Conservation (phyloP, 169 alveolate species). For the Besnoitia besnoiti region DNA sequence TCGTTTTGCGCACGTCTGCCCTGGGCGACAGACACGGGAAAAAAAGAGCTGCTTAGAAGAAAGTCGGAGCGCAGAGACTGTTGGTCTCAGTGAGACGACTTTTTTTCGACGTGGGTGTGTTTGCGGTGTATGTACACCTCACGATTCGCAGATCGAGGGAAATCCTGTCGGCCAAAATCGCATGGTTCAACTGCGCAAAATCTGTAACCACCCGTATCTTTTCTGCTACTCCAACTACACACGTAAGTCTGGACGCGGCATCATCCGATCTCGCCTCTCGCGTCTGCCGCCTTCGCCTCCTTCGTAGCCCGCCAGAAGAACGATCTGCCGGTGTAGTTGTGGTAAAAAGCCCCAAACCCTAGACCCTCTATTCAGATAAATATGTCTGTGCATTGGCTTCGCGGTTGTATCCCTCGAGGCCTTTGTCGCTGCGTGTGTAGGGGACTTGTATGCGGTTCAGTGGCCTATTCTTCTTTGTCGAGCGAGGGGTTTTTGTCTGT, state of each 20-base stretch:
- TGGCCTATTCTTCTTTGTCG: neutral
- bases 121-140: constrained; percentile 33
- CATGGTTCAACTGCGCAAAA: constrained; percentile 92
- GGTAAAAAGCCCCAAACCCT: no score
- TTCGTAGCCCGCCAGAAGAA: no score
- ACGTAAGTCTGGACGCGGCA: constrained; percentile 33
- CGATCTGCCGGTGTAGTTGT: no score
- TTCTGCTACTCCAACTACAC: constrained; percentile 86
- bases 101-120: neutral
- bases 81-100: neutral
- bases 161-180: constrained; percentile 82
- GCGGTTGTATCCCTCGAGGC: no score
- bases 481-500: neutral
- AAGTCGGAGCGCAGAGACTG: neutral
- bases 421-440: neutral
- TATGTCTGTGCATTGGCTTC: no score
- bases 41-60: no score
- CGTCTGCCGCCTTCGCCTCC: neutral
- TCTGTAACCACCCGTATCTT: constrained; percentile 94
- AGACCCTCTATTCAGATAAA: no score
- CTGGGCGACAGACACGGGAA: neutral
- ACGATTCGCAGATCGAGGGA: constrained; percentile 73
- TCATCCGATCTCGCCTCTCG: neutral
- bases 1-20: neutral
- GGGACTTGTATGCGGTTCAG: no score